A percentile compares a stretch with the other conserved stretches of the same genome.
phyloP scores from a whole-genome alignment of 768 basidiomycete genomes.

The Suillus plorans region DNA sequence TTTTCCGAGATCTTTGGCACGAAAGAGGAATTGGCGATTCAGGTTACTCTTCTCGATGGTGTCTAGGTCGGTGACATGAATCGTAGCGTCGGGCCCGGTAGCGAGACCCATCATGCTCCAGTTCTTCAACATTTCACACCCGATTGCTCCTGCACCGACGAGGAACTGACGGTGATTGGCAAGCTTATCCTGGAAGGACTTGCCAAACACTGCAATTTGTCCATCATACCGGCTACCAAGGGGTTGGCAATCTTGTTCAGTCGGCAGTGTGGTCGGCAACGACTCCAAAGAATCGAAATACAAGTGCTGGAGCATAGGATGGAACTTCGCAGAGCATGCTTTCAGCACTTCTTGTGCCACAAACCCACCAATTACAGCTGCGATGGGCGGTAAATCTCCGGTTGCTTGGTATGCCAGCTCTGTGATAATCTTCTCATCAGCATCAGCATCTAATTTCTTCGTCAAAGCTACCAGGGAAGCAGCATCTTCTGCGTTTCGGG shows the following conservation, averaged over 20 bases:
- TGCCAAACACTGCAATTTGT: conserved; percentile 96
- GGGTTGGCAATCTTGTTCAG: conserved; percentile 83
- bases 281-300: conserved; percentile 99
- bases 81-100: conserved; percentile 71
- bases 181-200: conserved; percentile 89
- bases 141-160: conserved; percentile 98
- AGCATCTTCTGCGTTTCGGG: conserved; percentile 83
- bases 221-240: conserved; percentile 84
- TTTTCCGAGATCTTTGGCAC: conserved; percentile 92
- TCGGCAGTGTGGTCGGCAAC: conserved; percentile 70
- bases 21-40: conserved; percentile 97
- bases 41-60: conserved; percentile 99
- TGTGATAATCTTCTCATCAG: conserved; percentile 76
- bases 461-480: conserved; percentile 68
- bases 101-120: conserved; percentile 99
- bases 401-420: conserved; percentile 90
- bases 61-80: conserved; percentile 95
- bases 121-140: conserved; percentile 99
- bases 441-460: conserved; percentile 73
- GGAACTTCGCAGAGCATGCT: conserved; percentile 96
- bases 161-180: conserved; percentile 90
- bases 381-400: conserved; percentile 86
- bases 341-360: conserved; percentile 98
- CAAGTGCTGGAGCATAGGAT: conserved; percentile 91
- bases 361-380: conserved; percentile 94